These are phyloP conservation scores for Alternaria triticimaculans DNA, from an alignment of 2,329 filamentous ascomycete species.

Conservation along the genomic window DNA sequence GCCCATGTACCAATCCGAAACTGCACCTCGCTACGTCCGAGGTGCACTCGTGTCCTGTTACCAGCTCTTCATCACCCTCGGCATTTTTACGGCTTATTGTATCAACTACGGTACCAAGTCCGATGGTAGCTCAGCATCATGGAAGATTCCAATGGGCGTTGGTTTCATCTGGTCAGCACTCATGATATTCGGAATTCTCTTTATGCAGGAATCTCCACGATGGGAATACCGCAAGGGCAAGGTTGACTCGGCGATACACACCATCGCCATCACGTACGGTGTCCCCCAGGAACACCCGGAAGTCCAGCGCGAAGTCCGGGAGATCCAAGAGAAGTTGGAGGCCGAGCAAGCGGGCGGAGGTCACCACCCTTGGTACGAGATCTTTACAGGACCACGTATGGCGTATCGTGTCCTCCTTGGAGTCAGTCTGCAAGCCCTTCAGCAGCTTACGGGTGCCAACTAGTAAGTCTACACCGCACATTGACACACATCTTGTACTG, in stretches of 20 bases:
- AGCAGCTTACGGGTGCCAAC: constrained; percentile 73
- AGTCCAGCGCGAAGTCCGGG: constrained; percentile 59
- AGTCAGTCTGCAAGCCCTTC: constrained; percentile 67
- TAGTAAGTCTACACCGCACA: constrained; percentile 59
- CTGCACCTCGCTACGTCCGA: constrained; percentile 68
- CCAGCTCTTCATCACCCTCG: constrained; percentile 73
- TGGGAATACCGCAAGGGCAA: constrained; percentile 65
- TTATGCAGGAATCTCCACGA: constrained; percentile 64
- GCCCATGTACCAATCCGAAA: constrained; percentile 71
- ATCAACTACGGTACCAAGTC: constrained; percentile 67
- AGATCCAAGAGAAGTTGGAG: constrained; percentile 64
- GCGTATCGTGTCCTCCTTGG: constrained; percentile 68
- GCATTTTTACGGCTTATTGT: constrained; percentile 62
- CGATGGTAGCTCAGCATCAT: constrained; percentile 58
- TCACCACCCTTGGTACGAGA: constrained; percentile 59
- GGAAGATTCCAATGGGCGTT: constrained; percentile 69
- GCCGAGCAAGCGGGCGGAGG: constrained; percentile 55
- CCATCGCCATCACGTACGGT: constrained; percentile 63
- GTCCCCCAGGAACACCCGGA: constrained; percentile 62
- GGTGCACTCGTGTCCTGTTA: constrained; percentile 69
- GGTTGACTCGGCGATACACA: constrained; percentile 58
- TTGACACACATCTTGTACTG: neutral
- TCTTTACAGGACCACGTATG: constrained; percentile 71
- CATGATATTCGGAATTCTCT: constrained; percentile 60
- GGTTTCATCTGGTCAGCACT: constrained; percentile 64